These are phyloP conservation scores for Acanthamoeba sp. DNA, from an alignment of 208 protist species.

Conservation along the genomic window DNA sequence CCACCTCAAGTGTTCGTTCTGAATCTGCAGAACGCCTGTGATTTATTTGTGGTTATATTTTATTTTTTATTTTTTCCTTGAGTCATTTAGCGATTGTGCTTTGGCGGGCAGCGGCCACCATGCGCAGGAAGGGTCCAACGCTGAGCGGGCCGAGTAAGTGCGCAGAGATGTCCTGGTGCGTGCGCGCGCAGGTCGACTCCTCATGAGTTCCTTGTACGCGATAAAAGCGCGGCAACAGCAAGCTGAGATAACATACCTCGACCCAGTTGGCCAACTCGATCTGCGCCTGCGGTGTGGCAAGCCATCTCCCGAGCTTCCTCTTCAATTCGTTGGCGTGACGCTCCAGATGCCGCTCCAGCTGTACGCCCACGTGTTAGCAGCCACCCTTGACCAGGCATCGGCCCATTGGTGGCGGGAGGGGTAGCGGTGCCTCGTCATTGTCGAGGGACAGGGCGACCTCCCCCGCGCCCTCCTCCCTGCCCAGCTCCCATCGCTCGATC, in stretches of 20 bases:
- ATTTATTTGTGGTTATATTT: too few relatives aligned
- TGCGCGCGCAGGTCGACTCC: too few relatives aligned
- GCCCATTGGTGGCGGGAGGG: too few relatives aligned
- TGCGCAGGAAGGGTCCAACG: conserved; percentile 22
- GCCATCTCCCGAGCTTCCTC: conserved; percentile 26
- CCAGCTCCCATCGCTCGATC: not conserved
- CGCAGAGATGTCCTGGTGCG: not conserved
- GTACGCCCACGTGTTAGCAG: not conserved
- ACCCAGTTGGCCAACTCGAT: conserved; percentile 54
- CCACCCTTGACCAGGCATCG: too few relatives aligned
- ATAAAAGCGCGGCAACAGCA: not conserved
- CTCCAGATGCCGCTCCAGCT: not conserved
- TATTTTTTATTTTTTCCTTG: too few relatives aligned
- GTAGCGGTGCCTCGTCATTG: not conserved
- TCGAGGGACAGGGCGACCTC: not conserved
- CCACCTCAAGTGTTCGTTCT: too few relatives aligned
- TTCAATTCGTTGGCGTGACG: not conserved
- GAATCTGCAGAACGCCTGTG: too few relatives aligned
- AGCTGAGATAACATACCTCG: not conserved
- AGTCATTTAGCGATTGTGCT: too few relatives aligned
- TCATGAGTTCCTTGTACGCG: too few relatives aligned
- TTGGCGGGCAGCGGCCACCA: too few relatives aligned
- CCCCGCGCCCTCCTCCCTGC: not conserved
- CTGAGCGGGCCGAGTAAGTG: not conserved
- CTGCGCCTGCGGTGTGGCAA: not conserved